phyloP scores from a whole-genome alignment of 2,329 filamentous ascomycete species.

The Colletotrichum sp. region DNA sequence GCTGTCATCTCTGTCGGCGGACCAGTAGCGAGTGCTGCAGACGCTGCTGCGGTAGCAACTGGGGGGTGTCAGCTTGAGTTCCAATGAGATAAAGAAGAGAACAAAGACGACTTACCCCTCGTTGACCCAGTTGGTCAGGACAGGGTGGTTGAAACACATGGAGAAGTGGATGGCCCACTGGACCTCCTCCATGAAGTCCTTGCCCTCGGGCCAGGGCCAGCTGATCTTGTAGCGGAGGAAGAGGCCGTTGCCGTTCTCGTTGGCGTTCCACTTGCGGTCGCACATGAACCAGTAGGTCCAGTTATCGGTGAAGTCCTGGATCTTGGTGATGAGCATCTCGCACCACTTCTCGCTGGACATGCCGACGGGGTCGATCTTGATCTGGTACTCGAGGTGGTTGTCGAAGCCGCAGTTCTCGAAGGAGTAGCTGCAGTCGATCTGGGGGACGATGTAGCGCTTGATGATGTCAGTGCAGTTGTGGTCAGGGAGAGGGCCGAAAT shows the following conservation, averaged over 20 bases:
- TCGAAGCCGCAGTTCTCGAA: slow-evolving; percentile 9
- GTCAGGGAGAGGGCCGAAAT: not conserved
- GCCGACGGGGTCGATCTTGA: slow-evolving; percentile 3
- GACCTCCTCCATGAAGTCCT: not conserved
- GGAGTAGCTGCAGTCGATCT: slow-evolving; percentile 10
- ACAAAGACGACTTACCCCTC: not conserved
- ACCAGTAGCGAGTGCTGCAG: not conserved
- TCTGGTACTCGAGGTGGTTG: slow-evolving; percentile 5
- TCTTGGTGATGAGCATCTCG: not conserved
- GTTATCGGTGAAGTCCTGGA: not conserved
- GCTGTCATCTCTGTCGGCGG: not conserved
- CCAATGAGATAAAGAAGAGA: not conserved
- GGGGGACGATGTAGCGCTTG: not conserved
- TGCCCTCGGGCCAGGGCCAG: not conserved
- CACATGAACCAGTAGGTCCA: not conserved
- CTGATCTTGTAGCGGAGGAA: not conserved
- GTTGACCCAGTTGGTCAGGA: slow-evolving; percentile 3
- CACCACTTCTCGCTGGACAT: slow-evolving; percentile 1
- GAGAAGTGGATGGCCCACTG: not conserved
- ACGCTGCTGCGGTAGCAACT: slow-evolving; percentile 9
- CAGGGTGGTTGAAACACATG: not conserved
- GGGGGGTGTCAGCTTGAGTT: no score
- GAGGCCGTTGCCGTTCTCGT: slow-evolving; percentile 1
- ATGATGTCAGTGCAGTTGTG: slow-evolving; percentile 1
- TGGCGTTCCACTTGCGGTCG: not conserved